These are phyloP conservation scores for Magnolia changhungtana DNA, from an alignment of 164 flowering plant species.

Conservation along the genomic window DNA sequence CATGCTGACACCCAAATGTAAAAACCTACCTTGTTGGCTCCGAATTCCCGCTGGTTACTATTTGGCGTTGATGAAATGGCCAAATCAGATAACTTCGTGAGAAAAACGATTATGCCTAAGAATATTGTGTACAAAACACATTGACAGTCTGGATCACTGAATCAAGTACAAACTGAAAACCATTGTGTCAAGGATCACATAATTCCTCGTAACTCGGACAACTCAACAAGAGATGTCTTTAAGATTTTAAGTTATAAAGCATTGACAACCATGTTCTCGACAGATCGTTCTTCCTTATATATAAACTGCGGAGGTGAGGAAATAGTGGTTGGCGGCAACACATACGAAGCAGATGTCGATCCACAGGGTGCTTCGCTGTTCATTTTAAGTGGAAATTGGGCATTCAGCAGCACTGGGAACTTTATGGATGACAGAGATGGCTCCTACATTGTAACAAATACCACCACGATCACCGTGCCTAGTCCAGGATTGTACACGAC, in stretches of 20 bases:
- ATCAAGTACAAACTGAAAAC: too few relatives aligned
- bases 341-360: constrained; percentile 53
- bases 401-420: constrained; percentile 64
- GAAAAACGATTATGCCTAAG: too few relatives aligned
- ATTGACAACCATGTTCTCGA: background rate
- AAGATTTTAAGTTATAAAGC: background rate
- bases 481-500: constrained; percentile 30
- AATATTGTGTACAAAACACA: too few relatives aligned
- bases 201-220: too few relatives aligned
- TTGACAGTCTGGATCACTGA: too few relatives aligned
- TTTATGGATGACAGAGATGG: constrained; percentile 37
- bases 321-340: constrained; percentile 1
- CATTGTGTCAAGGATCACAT: too few relatives aligned
- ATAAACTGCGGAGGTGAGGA: constrained; percentile 80
- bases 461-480: constrained; percentile 21
- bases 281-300: constrained; percentile 51
- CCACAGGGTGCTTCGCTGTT: constrained; percentile 47
- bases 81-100: too few relatives aligned
- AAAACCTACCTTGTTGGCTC: too few relatives aligned
- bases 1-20: too few relatives aligned
- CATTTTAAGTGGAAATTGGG: constrained; percentile 46
- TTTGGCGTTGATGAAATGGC: too few relatives aligned
- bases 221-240: too few relatives aligned
- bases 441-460: constrained; percentile 19
- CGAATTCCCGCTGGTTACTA: too few relatives aligned